Evolutionary conservation across 169 alveolate species (phyloP).

Genomic region (Plasmodium billcollinsi): DNA sequence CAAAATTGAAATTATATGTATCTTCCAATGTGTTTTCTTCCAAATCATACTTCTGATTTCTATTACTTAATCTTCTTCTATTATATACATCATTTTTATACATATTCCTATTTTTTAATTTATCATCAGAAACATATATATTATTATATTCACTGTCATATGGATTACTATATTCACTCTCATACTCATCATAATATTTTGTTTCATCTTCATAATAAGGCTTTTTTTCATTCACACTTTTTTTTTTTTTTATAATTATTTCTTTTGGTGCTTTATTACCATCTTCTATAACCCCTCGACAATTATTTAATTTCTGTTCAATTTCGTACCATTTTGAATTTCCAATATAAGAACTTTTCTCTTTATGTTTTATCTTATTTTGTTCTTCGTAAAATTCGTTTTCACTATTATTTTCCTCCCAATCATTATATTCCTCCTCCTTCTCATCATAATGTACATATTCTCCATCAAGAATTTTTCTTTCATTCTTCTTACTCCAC

Average conservation of each 20-base stretch:
- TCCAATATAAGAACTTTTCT: constrained; percentile 28
- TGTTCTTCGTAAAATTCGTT: background rate
- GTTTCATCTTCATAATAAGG: background rate
- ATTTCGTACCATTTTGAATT: constrained; percentile 58
- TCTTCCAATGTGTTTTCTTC: constrained; percentile 19
- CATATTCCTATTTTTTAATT: background rate
- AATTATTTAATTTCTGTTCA: constrained; percentile 39
- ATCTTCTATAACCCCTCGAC: constrained; percentile 45
- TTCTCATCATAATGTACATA: too few species aligned
- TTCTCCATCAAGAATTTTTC: background rate
- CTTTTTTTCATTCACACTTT: background rate
- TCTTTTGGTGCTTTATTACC: background rate
- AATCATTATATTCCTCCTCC: too few species aligned
- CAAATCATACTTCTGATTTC: background rate
- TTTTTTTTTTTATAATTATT: background rate
- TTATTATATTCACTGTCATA: background rate
- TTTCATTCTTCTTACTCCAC: constrained; percentile 56
- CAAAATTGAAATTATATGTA: constrained; percentile 35
- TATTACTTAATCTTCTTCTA: constrained; percentile 1
- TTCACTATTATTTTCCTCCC: background rate
- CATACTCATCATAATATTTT: constrained; percentile 13
- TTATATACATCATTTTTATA: background rate
- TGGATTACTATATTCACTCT: background rate
- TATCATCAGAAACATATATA: background rate
- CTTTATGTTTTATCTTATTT: background rate